phyloP scores from a whole-genome alignment of 805 yeast species.

The Pichia nanzhaoensis region DNA sequence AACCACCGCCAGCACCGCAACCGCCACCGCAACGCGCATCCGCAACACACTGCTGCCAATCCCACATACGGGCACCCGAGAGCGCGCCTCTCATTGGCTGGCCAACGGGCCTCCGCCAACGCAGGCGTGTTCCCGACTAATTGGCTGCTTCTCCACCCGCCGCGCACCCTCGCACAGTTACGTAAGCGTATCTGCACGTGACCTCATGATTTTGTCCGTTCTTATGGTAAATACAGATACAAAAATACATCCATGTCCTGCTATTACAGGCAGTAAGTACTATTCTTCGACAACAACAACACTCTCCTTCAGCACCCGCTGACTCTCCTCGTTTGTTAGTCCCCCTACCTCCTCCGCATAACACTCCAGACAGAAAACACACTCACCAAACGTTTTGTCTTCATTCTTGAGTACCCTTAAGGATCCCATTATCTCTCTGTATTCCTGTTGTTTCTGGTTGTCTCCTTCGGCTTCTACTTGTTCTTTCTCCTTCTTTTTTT shows the following conservation, averaged over 20 bases:
- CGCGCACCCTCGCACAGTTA: neutral
- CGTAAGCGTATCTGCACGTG: neutral
- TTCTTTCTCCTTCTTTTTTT: neutral
- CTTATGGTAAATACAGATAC: too few relatives aligned
- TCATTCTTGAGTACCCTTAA: slow-evolving; percentile 19
- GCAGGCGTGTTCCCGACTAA: too few relatives aligned
- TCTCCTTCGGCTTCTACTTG: neutral
- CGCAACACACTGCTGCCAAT: neutral
- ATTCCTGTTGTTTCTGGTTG: neutral
- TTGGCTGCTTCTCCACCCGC: too few relatives aligned
- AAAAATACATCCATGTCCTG: too few relatives aligned
- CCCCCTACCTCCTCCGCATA: slow-evolving; percentile 13
- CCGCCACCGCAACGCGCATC: too few relatives aligned
- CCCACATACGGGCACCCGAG: too few relatives aligned
- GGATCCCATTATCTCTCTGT: slow-evolving; percentile 12
- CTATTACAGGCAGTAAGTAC: too few relatives aligned
- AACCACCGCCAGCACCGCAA: neutral
- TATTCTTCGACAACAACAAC: slow-evolving; percentile 1
- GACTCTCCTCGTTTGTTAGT: neutral
- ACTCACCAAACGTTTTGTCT: slow-evolving; percentile 23
- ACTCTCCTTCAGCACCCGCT: neutral
- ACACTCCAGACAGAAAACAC: slow-evolving; percentile 23
- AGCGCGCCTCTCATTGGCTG: too few relatives aligned
- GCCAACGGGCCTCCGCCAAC: too few relatives aligned
- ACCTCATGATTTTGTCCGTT: too few relatives aligned